These are phyloP conservation scores for Phytophthora meadii DNA, from an alignment of 352 stramenopile species.

Conservation along the genomic window DNA sequence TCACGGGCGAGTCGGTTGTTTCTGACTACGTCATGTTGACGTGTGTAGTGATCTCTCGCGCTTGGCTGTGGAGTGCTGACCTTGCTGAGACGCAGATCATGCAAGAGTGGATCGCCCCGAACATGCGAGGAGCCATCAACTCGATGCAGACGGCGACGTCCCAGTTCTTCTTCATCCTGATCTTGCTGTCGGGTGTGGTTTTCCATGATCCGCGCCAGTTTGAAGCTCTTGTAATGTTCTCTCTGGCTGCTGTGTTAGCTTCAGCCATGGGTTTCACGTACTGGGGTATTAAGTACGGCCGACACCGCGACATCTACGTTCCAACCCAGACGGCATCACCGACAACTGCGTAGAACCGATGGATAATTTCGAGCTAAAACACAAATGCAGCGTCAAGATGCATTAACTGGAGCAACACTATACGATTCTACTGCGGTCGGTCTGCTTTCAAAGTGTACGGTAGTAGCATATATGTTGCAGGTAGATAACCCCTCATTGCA, in stretches of 20 bases:
- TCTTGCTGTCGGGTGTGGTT: slow-evolving; percentile 53
- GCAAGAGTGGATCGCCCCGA: slow-evolving; percentile 71
- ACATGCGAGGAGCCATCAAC: slow-evolving; percentile 63
- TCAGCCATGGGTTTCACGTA: slow-evolving; percentile 60
- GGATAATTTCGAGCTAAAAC: too few relatives aligned
- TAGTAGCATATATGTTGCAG: too few relatives aligned
- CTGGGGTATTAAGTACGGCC: slow-evolving; percentile 59
- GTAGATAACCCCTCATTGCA: too few relatives aligned
- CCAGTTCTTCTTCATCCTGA: slow-evolving; percentile 72
- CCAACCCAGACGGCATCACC: slow-evolving; percentile 10
- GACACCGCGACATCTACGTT: slow-evolving; percentile 48
- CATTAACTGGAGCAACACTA: too few relatives aligned
- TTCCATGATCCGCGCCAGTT: slow-evolving; percentile 67
- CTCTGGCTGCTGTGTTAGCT: slow-evolving; percentile 45
- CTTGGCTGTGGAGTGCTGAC: slow-evolving; percentile 66
- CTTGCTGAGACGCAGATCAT: slow-evolving; percentile 77
- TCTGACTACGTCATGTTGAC: slow-evolving; percentile 68
- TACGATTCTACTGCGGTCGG: too few relatives aligned
- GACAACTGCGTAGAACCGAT: slow-evolving; percentile 7
- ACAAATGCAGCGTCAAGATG: too few relatives aligned
- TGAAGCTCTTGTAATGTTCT: slow-evolving; percentile 63
- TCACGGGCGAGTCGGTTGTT: slow-evolving; percentile 47
- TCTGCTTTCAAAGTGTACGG: too few relatives aligned
- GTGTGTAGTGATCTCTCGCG: slow-evolving; percentile 55
- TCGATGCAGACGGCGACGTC: slow-evolving; percentile 70